Conservation (phyloP, 129 eudicot species). For the Flaveria brownii region DNA sequence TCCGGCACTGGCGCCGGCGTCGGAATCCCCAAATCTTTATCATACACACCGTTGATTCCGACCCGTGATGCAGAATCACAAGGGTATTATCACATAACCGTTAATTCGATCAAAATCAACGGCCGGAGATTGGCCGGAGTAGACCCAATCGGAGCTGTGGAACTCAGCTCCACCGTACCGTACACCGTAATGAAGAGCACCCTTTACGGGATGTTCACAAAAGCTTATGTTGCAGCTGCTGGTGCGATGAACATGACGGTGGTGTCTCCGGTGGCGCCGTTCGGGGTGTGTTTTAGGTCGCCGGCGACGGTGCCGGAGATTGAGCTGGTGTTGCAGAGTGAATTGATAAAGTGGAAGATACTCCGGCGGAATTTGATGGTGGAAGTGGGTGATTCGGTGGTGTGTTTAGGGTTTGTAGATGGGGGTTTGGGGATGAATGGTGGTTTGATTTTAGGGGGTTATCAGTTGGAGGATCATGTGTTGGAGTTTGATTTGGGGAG, state of each 20-base stretch:
- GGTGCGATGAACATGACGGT: conserved; percentile 45
- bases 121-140: conserved; percentile 38
- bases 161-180: conserved; percentile 57
- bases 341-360: conserved; percentile 75
- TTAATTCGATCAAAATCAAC: conserved; percentile 50
- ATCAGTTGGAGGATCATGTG: conserved; percentile 73
- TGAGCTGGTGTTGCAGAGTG: conserved; percentile 79
- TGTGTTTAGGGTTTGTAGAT: conserved; percentile 78
- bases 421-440: conserved; percentile 58
- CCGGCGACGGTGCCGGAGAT: conserved; percentile 48
- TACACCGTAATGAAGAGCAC: conserved; percentile 54
- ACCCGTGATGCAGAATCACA: neutral
- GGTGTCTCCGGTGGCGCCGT: conserved; percentile 51
- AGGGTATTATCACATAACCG: conserved; percentile 40
- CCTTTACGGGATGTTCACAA: conserved; percentile 39
- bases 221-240: conserved; percentile 45
- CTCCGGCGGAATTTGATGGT: conserved; percentile 63
- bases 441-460: conserved; percentile 64
- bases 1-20: conserved; percentile 30
- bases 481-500: conserved; percentile 72
- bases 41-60: conserved; percentile 61
- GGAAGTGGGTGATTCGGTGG: conserved; percentile 54
- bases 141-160: conserved; percentile 33
- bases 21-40: conserved; percentile 40
- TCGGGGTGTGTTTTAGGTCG: conserved; percentile 55